Base-by-base conservation (phyloP, 805 yeast species). In the Candida nemodendra region DNA sequence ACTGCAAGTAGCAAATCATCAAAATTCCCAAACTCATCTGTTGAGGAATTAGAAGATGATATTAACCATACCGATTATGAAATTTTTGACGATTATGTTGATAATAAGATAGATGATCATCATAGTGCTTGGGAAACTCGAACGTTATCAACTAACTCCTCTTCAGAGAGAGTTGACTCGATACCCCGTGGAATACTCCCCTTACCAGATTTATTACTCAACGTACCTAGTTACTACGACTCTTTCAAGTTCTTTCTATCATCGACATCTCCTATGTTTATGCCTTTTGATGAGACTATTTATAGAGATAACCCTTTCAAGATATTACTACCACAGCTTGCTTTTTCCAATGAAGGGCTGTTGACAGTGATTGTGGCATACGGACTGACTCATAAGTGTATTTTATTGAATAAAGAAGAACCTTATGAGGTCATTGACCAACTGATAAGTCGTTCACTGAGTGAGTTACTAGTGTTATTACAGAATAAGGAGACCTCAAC, bases 231-330 rank as follows among this genome's bases (percentile, higher is more conserved):
- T 44, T 81, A 79, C 55, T 64, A 76, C 33, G 79, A 78, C 37
- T 64, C 79, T 15, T 78, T 84, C 61, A 78, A 79, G 44, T 79
- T 79, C 45, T 85, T 76, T 67, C 60, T 78, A 7, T 67, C 77
- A 34, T 74, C 76, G 11, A 82, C 86, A 0, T 75, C 90, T 2
- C 69, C 68, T 25, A 64, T 72, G 18, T 65, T 84, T 14, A 85
- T 81, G 5, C 89, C 90, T 0, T 79, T 84, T 0, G 86, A 86
- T 8, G 65, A 73, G 3, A 54, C 65, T 6, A 51, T 71, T 2
- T 80, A 79, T 50, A 77, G 74, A 12, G 80, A 82, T 48, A 84
- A 84, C 48, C 95, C 95, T 0, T 84, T 83, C 61, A 71, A 72
- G 42, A 71, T 71, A 9, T 63, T 81, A 6, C 58, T 85, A 9